phyloP scores from a whole-genome alignment of 2,329 filamentous ascomycete genomes.

The Sporothrix sp. region DNA sequence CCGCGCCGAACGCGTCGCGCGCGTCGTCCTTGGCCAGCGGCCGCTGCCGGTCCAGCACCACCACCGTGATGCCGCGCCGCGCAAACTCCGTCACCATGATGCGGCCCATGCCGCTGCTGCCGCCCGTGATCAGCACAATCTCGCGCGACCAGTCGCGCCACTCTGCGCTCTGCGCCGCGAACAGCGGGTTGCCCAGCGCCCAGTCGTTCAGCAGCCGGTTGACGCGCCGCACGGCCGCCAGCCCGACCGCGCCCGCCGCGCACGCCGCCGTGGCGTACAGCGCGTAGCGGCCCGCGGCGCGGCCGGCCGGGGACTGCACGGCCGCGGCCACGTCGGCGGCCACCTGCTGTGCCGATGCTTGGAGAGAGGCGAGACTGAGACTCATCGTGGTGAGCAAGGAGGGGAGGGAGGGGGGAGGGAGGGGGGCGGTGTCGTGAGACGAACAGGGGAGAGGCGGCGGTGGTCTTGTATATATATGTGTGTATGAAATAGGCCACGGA shows the following conservation, averaged over 20 bases:
- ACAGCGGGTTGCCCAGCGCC: conserved; percentile 9
- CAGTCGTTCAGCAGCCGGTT: conserved; percentile 7
- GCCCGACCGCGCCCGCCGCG: not conserved
- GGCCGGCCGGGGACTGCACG: not conserved
- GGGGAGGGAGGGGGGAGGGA: too few species aligned
- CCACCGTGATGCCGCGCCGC: conserved; percentile 54
- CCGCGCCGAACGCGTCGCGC: not conserved
- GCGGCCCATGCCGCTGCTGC: conserved; percentile 63
- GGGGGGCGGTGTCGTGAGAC: too few species aligned
- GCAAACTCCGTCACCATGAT: conserved; percentile 56
- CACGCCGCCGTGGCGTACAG: not conserved
- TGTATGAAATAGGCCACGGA: too few species aligned
- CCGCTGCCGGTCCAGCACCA: conserved; percentile 60
- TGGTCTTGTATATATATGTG: too few species aligned
- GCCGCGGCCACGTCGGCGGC: not conserved
- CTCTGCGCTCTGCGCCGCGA: not conserved
- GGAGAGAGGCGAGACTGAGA: not conserved
- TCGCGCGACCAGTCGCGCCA: conserved; percentile 14
- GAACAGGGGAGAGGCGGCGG: too few species aligned
- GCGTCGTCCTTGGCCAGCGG: conserved; percentile 23
- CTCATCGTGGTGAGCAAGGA: not conserved
- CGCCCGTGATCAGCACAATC: conserved; percentile 65
- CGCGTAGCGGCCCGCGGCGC: too few species aligned
- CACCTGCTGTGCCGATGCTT: too few species aligned
- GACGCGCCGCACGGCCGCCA: not conserved